Base-by-base conservation (phyloP, 306 rosid genomes). In the Vigna radiata region DNA sequence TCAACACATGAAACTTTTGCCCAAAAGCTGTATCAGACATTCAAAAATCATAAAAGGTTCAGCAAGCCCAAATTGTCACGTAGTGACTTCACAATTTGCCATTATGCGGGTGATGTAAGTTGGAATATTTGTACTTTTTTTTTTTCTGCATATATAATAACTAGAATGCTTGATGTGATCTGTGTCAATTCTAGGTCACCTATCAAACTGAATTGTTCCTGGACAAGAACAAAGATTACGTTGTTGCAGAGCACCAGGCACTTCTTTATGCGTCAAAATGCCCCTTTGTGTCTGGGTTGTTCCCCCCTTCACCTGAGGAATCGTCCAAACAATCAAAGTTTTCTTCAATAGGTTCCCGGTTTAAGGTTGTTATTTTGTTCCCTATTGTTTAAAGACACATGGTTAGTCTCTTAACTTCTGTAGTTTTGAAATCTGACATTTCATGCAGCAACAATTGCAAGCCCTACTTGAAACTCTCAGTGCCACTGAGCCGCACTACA, bases 141-240 rank as follows among this genome's bases (percentile, higher is more conserved):
- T 19, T 33, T 25, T 47, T 41, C 19, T 11, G 29, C 60, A 56
- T 36, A 41, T 31, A 37, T 61, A 79, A 41, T 67, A 55, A 70
- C 70, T 55, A 46, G 73, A 66, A 36, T 70, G 80, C 50, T 75
- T 53, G 52, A 71, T 48, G 17, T 62, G 70, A 67, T 60, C 33
- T 72, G 56, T 77, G 61, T 79, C 74, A 75, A 66, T 77, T 85
- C 76, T 83, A 96, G 99, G 98, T 96, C 71, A 96, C 98, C 63
- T 96, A 96, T 86, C 99, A 96, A 89, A 96, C 99, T 50, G 99
- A 91, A 47, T 37, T 91, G 65, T 96, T 96, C 85, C 96, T 96
- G 86, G 99, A 96, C 97, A 96, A 96, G 90, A 96, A 96, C 96
- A 96, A 96, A 83, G 99, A 96, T 84, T 96, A 96, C 52, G 99